Evolutionary conservation across 2,329 filamentous ascomycete species (phyloP).

Genomic region (Xylaria sp.): DNA sequence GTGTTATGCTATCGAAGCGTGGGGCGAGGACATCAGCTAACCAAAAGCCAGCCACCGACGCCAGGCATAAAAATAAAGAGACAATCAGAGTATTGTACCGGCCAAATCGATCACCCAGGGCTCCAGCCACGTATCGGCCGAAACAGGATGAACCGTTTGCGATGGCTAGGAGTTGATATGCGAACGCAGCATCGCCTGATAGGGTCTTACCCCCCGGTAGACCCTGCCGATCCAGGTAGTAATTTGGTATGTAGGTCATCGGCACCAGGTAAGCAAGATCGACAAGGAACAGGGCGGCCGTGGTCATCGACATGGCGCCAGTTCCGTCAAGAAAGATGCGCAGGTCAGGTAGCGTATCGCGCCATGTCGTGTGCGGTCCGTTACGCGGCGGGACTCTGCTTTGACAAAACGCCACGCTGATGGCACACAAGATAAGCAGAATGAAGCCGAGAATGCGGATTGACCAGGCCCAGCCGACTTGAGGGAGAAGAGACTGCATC

Average conservation of each 20-base stretch:
- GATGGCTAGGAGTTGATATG: constrained; percentile 27
- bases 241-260: constrained; percentile 26
- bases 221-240: constrained; percentile 23
- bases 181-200: constrained; percentile 8
- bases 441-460: constrained; percentile 26
- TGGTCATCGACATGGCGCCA: constrained; percentile 29
- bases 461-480: constrained; percentile 27
- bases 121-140: constrained; percentile 24
- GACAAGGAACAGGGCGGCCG: constrained; percentile 28
- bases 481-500: constrained; percentile 32
- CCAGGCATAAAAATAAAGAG: constrained; percentile 24
- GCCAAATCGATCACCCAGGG: constrained; percentile 18
- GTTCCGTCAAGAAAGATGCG: constrained; percentile 30
- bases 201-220: not conserved
- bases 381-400: constrained; percentile 21
- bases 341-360: constrained; percentile 24
- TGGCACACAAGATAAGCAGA: constrained; percentile 21
- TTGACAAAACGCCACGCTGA: constrained; percentile 24
- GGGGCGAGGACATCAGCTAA: constrained; percentile 20
- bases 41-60: constrained; percentile 27
- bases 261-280: constrained; percentile 27
- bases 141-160: constrained; percentile 29
- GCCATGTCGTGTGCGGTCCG: constrained; percentile 24
- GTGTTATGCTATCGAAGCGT: constrained; percentile 11
- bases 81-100: constrained; percentile 28